Evolutionary conservation across 345 rosid species (phyloP), one percentile per base, ranked within the genome.

Genomic region (Lepidium africanum): DNA sequence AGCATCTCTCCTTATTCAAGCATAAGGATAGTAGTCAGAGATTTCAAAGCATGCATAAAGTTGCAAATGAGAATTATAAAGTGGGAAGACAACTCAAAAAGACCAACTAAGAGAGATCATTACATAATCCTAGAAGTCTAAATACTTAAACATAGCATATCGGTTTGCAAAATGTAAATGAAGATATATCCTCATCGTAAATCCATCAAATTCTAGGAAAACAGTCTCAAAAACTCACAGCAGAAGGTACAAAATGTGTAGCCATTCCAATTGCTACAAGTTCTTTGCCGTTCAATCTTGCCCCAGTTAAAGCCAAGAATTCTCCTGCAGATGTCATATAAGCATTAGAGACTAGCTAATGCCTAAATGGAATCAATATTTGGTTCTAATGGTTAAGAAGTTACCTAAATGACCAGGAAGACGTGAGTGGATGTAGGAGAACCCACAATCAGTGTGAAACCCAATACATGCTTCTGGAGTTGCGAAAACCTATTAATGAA

Each of bases 381-480:
- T 59, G 46, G 47, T 72, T 75, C 27, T 3, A 23, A 12, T 10
- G 43, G 23, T 50, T 42, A 45, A 60, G 21, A 9, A 65, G 82
- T 85, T 77, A 93, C 98, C 98, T 74, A 93, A 66, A 77, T 79
- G 76, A 16, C 94, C 89, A 58, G 92, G 97, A 63, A 93, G 96
- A 74, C 59, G 97, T 19, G 97, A 88, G 76, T 78, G 96, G 1
- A 87, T 74, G 84, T 84, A 90, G 0, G 98, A 93, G 81, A 93
- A 90, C 32, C 97, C 71, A 30, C 98, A 93, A 72, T 93, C 98
- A 61, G 93, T 87, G 65, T 93, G 98, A 75, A 90, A 88, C 40
- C 98, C 98, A 12, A 90, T 83, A 67, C 94, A 80, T 56, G 96
- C 97, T 86, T 90, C 97, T 68, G 97, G 98, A 65, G 97, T 93